These are phyloP conservation scores for Aspergillus floridensis DNA, from an alignment of 2,329 filamentous ascomycete genomes.

Conservation along the genomic window DNA sequence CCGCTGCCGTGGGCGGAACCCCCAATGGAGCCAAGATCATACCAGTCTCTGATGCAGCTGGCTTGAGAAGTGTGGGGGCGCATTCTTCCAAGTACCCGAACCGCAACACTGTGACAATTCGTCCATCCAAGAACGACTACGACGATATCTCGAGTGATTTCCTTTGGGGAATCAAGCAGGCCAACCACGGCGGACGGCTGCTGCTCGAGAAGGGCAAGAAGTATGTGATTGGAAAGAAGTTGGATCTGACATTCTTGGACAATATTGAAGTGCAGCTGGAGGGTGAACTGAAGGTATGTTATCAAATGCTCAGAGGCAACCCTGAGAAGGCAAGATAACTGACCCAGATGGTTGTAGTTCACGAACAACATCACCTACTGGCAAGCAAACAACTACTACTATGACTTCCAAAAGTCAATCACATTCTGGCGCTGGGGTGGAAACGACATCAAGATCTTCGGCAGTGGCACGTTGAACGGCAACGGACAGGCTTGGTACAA, in stretches of 20 bases:
- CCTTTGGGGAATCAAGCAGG: slow-evolving; percentile 52
- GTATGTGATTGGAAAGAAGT: slow-evolving; percentile 58
- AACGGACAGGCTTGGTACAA: slow-evolving; percentile 55
- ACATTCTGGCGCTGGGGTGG: slow-evolving; percentile 66
- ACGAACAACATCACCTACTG: slow-evolving; percentile 49
- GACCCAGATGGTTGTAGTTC: slow-evolving; percentile 33
- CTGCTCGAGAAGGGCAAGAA: slow-evolving; percentile 54
- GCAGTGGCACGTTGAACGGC: slow-evolving; percentile 56
- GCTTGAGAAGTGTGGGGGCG: slow-evolving; percentile 24
- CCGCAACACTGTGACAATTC: slow-evolving; percentile 51
- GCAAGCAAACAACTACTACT: slow-evolving; percentile 52
- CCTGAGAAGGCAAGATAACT: background rate
- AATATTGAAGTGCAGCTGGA: slow-evolving; percentile 59
- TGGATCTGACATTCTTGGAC: slow-evolving; percentile 58
- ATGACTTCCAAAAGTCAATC: slow-evolving; percentile 54
- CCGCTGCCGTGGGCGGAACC: slow-evolving; percentile 18
- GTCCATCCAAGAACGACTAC: slow-evolving; percentile 52
- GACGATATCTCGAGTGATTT: slow-evolving; percentile 60
- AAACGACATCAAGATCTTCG: slow-evolving; percentile 59
- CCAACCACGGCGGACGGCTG: slow-evolving; percentile 59
- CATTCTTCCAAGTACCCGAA: slow-evolving; percentile 28
- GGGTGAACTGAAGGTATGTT: slow-evolving; percentile 51
- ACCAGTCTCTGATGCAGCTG: slow-evolving; percentile 19
- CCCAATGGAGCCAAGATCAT: slow-evolving; percentile 28
- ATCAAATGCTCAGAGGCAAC: background rate